Conservation (phyloP, 805 yeast genomes). For the Yarrowia deformans region DNA sequence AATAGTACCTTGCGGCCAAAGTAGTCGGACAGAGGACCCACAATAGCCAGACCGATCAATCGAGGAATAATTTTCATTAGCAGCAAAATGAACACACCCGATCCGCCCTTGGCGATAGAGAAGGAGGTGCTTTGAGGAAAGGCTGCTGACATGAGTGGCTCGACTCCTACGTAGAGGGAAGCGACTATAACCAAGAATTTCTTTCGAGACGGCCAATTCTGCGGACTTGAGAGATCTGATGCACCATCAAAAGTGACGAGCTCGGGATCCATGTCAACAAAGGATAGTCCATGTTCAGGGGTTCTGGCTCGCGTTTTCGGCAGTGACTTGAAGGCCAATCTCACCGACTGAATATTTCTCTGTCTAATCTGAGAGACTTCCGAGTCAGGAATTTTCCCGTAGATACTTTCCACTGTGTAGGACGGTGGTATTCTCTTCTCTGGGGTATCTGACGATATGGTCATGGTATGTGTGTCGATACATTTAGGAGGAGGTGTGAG, state of each 20-base stretch:
- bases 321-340: neutral
- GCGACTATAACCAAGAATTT: slow-evolving; percentile 1
- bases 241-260: neutral
- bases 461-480: neutral
- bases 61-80: slow-evolving; percentile 1
- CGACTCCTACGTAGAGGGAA: slow-evolving; percentile 1
- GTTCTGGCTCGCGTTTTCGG: neutral
- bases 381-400: too few relatives aligned
- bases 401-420: neutral
- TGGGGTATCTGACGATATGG: neutral
- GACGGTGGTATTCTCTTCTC: neutral
- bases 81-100: slow-evolving; percentile 1
- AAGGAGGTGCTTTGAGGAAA: neutral
- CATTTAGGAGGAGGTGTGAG: neutral
- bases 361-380: neutral
- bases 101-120: neutral
- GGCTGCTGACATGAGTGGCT: slow-evolving; percentile 13
- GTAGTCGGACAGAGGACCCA: neutral
- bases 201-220: neutral
- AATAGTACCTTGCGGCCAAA: slow-evolving; percentile 1
- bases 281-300: neutral
- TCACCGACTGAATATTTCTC: neutral
- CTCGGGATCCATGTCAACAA: neutral
- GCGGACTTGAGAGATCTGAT: neutral
- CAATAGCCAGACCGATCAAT: neutral